These are phyloP conservation scores for Amyloporia xantha DNA, from an alignment of 768 basidiomycete species.

Conservation along the genomic window DNA sequence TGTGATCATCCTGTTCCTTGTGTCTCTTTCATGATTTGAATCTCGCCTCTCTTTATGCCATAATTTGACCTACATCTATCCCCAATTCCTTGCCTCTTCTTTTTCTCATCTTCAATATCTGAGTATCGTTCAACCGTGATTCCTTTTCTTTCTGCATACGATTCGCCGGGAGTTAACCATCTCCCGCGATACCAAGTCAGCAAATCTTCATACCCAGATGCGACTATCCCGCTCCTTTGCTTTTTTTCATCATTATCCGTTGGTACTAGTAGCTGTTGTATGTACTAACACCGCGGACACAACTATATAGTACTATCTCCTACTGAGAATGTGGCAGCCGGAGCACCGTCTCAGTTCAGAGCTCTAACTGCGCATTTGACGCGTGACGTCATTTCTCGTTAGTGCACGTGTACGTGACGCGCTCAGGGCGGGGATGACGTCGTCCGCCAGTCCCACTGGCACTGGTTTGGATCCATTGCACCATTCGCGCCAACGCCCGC, in stretches of 20 bases:
- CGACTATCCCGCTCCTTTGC: background rate
- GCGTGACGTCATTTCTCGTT: constrained; percentile 1
- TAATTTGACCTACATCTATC: background rate
- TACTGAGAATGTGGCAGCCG: too few species aligned
- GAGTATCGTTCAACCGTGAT: background rate
- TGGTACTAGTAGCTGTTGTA: background rate
- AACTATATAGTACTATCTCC: background rate
- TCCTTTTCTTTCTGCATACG: background rate
- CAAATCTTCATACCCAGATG: background rate
- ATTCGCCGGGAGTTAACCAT: too few species aligned
- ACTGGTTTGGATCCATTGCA: background rate
- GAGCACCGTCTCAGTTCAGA: too few species aligned
- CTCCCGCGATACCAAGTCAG: background rate
- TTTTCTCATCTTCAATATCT: background rate
- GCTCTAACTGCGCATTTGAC: background rate
- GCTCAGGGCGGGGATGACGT: background rate
- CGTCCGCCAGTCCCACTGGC: background rate
- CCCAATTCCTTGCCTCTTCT: background rate
- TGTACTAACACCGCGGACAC: background rate
- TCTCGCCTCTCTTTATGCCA: background rate
- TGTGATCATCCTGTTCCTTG: constrained; percentile 1
- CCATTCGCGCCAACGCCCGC: background rate
- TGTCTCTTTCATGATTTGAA: background rate
- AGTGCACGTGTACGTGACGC: too few species aligned
- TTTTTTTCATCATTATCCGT: background rate